Conservation (phyloP, 2,329 filamentous ascomycete genomes). For the Beauveria bassiana region DNA sequence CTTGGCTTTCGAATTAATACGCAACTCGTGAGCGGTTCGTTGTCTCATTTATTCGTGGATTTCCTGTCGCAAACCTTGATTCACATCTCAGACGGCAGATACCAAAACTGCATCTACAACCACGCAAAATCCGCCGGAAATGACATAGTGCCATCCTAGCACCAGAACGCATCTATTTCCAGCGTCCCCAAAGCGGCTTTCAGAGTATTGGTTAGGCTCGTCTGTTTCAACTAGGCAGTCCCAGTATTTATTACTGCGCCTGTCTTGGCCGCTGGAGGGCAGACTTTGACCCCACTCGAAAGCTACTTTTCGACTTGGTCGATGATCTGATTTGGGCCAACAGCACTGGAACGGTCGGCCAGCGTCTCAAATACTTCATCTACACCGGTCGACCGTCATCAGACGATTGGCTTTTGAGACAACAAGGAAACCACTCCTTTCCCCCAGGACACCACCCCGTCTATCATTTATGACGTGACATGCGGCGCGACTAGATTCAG, state of each 20-base stretch:
- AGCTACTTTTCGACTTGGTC: background rate
- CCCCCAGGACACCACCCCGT: background rate
- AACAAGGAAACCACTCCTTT: too few species aligned
- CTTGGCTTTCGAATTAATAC: background rate
- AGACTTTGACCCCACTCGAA: constrained; percentile 5
- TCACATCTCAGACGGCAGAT: background rate
- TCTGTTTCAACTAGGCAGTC: background rate
- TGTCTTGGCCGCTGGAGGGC: background rate
- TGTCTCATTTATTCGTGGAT: background rate
- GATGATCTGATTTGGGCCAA: constrained; percentile 1
- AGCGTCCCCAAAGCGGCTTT: background rate
- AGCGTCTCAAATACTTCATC: background rate
- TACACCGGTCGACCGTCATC: background rate
- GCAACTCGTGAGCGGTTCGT: too few species aligned
- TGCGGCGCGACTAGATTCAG: constrained; percentile 1
- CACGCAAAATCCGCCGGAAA: background rate
- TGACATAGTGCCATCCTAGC: background rate
- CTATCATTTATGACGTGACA: background rate
- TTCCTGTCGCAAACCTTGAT: background rate
- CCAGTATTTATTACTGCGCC: background rate
- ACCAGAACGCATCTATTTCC: background rate
- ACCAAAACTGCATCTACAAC: background rate
- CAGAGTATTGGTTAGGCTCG: background rate
- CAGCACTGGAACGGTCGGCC: background rate
- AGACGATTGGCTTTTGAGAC: background rate